phyloP scores from a whole-genome alignment of 441 rosid genomes.

The Populus hybrid region DNA sequence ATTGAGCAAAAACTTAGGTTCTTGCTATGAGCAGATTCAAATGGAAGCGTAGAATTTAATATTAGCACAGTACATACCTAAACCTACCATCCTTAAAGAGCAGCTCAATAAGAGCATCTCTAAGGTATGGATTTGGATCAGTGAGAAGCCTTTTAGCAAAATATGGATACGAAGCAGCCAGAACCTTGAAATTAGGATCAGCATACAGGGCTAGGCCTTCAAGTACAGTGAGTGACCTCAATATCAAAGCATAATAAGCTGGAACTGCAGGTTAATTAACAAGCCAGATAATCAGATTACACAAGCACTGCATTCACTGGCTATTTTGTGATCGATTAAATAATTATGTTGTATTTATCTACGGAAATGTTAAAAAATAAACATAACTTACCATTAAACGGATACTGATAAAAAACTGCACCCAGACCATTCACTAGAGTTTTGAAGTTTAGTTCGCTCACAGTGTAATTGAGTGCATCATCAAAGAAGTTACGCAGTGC shows the following conservation, averaged over 20 bases:
- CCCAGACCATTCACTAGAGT: slow-evolving; percentile 92
- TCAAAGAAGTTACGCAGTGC: slow-evolving; percentile 90
- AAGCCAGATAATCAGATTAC: slow-evolving; percentile 19
- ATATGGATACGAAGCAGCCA: slow-evolving; percentile 98
- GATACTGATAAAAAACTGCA: slow-evolving; percentile 84
- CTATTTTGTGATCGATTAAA: neutral
- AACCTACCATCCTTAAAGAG: slow-evolving; percentile 94
- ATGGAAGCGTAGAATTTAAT: slow-evolving; percentile 5
- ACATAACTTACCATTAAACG: slow-evolving; percentile 62
- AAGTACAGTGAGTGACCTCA: slow-evolving; percentile 95
- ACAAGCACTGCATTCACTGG: neutral
- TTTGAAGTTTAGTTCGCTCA: slow-evolving; percentile 93
- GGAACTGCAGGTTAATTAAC: slow-evolving; percentile 62
- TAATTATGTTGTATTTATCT: neutral
- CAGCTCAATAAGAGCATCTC: slow-evolving; percentile 95
- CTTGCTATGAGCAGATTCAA: slow-evolving; percentile 8
- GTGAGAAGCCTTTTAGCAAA: slow-evolving; percentile 99
- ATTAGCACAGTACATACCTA: slow-evolving; percentile 41
- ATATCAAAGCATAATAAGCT: slow-evolving; percentile 84
- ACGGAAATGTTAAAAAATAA: neutral
- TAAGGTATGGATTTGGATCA: slow-evolving; percentile 91
- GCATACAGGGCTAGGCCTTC: slow-evolving; percentile 95
- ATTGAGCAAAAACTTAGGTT: slow-evolving; percentile 16
- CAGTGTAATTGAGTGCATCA: slow-evolving; percentile 84
- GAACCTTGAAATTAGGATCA: slow-evolving; percentile 93